Evolutionary conservation across 2,329 filamentous ascomycete species (phyloP).

Genomic region (Whalleya microplaca): DNA sequence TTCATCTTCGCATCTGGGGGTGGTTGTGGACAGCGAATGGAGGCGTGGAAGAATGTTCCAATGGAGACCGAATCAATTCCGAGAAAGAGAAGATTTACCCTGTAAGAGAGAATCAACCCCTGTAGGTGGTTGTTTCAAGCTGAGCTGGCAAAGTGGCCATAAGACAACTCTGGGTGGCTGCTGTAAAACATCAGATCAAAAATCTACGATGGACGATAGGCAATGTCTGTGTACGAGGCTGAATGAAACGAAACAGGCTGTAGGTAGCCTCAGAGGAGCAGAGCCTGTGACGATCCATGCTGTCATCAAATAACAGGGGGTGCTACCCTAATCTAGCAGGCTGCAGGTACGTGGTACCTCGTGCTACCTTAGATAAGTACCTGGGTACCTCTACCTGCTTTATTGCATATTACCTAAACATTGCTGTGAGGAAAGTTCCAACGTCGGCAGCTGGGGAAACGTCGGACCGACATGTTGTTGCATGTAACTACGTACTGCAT

Average conservation of each 20-base stretch:
- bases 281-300: not conserved
- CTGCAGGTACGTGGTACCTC: not conserved
- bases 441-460: slow-evolving; percentile 30
- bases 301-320: slow-evolving; percentile 1
- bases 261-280: too few relatives aligned
- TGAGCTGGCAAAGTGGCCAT: too few relatives aligned
- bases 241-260: slow-evolving; percentile 1
- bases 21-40: not conserved
- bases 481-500: not conserved
- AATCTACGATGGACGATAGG: slow-evolving; percentile 1
- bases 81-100: too few relatives aligned
- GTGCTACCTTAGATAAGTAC: slow-evolving; percentile 1
- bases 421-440: too few relatives aligned
- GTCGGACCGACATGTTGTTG: slow-evolving; percentile 25
- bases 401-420: too few relatives aligned
- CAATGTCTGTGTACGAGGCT: slow-evolving; percentile 23
- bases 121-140: too few relatives aligned
- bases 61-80: too few relatives aligned
- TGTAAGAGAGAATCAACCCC: too few relatives aligned
- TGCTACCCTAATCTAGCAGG: too few relatives aligned
- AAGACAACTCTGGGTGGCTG: too few relatives aligned
- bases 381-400: slow-evolving; percentile 17
- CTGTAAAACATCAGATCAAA: not conserved
- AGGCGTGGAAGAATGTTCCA: not conserved
- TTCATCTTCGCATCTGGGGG: slow-evolving; percentile 68